Evolutionary conservation across 768 basidiomycete genomes (phyloP).

Genomic region (Pleurotus cornucopiae): DNA sequence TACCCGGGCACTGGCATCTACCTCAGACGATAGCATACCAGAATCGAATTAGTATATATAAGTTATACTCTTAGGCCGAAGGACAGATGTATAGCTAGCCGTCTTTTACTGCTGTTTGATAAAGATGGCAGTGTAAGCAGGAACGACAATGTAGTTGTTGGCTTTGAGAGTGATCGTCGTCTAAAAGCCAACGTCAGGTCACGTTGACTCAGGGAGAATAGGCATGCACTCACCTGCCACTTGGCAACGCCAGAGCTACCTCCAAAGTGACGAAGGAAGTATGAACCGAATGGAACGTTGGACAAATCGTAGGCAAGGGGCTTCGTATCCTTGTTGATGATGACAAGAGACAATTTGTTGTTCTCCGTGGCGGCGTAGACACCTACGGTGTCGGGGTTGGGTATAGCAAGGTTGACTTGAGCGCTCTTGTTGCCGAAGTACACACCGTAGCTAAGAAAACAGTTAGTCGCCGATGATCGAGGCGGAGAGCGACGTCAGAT

Average conservation of each 20-base stretch:
- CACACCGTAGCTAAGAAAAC: conserved; percentile 33
- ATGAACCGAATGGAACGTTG: conserved; percentile 42
- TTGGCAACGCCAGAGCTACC: conserved; percentile 48
- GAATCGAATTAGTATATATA: no score
- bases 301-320: conserved; percentile 37
- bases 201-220: no score
- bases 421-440: conserved; percentile 40
- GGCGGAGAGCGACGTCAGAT: neutral
- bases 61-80: no score
- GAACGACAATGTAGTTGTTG: conserved; percentile 28
- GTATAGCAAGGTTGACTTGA: conserved; percentile 38
- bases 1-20: neutral
- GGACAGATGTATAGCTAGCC: neutral
- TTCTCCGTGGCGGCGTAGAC: conserved; percentile 42
- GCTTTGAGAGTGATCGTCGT: conserved; percentile 27
- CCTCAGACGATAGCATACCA: neutral
- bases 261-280: conserved; percentile 55
- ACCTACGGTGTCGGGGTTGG: conserved; percentile 36
- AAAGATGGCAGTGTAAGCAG: conserved; percentile 26
- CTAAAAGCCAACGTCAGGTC: conserved; percentile 9
- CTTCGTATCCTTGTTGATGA: conserved; percentile 47
- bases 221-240: conserved; percentile 39
- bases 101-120: conserved; percentile 17
- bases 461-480: neutral
- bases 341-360: conserved; percentile 37